These are phyloP conservation scores for Diaporthe sp. DNA, from an alignment of 2,329 filamentous ascomycete species.

Conservation along the genomic window DNA sequence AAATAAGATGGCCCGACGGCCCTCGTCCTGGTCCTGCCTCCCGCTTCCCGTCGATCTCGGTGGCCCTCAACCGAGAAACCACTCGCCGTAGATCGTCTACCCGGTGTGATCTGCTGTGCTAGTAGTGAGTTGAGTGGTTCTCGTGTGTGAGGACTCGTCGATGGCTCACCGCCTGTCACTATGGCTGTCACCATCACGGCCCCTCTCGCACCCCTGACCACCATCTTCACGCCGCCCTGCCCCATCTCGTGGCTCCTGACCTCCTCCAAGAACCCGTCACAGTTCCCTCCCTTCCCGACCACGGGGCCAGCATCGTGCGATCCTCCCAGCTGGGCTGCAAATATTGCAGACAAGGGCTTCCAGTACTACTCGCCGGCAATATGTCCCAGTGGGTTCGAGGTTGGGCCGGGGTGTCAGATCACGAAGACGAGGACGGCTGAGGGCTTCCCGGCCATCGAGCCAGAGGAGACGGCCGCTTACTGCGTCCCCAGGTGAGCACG, in stretches of 20 bases:
- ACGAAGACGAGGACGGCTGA: conserved; percentile 48
- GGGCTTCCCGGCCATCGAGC: conserved; percentile 49
- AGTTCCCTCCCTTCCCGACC: conserved; percentile 54
- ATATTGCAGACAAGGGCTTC: conserved; percentile 54
- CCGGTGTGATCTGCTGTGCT: conserved; percentile 19
- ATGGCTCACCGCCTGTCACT: conserved; percentile 7
- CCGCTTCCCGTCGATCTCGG: conserved; percentile 26
- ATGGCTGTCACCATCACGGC: conserved; percentile 43
- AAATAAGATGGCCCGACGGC: conserved; percentile 27
- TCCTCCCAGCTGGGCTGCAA: conserved; percentile 53
- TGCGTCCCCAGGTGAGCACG: conserved; percentile 47
- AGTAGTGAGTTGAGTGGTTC: not conserved
- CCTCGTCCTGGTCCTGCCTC: conserved; percentile 22
- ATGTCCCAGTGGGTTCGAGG: conserved; percentile 54
- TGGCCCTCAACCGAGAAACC: conserved; percentile 10
- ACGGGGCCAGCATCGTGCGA: conserved; percentile 51
- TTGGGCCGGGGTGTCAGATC: conserved; percentile 50
- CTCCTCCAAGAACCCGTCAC: conserved; percentile 54
- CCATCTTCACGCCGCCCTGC: conserved; percentile 58
- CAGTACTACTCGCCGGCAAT: conserved; percentile 58
- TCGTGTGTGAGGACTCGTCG: conserved; percentile 11
- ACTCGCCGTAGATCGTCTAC: conserved; percentile 9
- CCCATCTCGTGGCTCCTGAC: conserved; percentile 57
- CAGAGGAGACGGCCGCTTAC: conserved; percentile 51
- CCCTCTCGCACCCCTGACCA: conserved; percentile 56